Base-by-base conservation (phyloP, 257 asterid genomes). In the Gentiana dahurica region DNA sequence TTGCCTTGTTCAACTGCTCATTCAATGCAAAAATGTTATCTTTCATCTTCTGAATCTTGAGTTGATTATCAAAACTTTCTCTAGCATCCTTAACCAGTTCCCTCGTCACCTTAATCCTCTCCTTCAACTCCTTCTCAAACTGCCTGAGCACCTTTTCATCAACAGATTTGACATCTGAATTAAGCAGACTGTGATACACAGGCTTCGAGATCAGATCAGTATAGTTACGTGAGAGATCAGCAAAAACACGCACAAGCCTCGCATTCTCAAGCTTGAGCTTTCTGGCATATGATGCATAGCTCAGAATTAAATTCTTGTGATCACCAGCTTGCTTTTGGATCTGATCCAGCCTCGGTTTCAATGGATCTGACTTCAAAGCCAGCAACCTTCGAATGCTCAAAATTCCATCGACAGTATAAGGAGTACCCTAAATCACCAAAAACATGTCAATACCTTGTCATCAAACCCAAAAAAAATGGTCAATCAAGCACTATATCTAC, bases 231-330 rank as follows among this genome's bases (percentile, higher is more conserved):
- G 80, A 73, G 32, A 75, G 61, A 51, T 79, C 79, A 0, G 77
- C 74, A 13, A 79, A 73, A n/a, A 65, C 46, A 44, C 82, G 62
- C 24, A 73, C 78, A 2, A 75, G 78, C 68, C 73, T 75, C 2
- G 81, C 67, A 68, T 75, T 75, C 59, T 73, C 82, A 32, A 79
- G 85, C 74, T 79, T 79, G 59, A 79, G 76, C 71, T 79, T 79
- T 51, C 82, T 70, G 50, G 79, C 85, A 73, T 70, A 65, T 43
- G 80, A 62, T 49, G 82, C 76, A 33, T 73, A 75, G 50, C 72
- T 68, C 41, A 50, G 46, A 54, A 71, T 76, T 36, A 73, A 51
- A 48, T 62, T 53, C 59, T 66, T 75, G 64, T 76, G 75, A 58
- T 75, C 78, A 44, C 74, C 78, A 0, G 80, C 82, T 68, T 79